Conservation (phyloP, 2,329 filamentous ascomycete genomes). For the Ramularia collo-cygni region DNA sequence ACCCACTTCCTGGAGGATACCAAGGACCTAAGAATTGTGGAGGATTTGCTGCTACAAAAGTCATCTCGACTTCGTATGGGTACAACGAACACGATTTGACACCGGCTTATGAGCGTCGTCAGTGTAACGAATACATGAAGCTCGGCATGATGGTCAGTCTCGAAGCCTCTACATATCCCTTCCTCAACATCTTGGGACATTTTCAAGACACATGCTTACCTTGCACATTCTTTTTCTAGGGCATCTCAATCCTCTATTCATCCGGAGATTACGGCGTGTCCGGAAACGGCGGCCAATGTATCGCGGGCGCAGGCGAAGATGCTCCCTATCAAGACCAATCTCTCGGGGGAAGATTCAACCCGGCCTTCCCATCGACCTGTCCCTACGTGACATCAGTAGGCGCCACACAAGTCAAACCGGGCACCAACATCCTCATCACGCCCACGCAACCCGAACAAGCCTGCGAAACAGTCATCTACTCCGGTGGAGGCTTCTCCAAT, state of each 20-base stretch:
- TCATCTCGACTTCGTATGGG: constrained; percentile 50
- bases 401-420: constrained; percentile 13
- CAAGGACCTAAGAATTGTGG: constrained; percentile 42
- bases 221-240: too few species aligned
- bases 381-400: constrained; percentile 30
- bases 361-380: constrained; percentile 42
- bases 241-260: constrained; percentile 44
- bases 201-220: too few species aligned
- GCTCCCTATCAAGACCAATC: constrained; percentile 25
- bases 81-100: constrained; percentile 48
- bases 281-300: constrained; percentile 26
- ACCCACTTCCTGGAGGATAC: constrained; percentile 34
- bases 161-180: too few species aligned
- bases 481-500: constrained; percentile 45
- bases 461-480: constrained; percentile 20
- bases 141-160: constrained; percentile 46
- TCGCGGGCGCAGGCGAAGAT: constrained; percentile 16
- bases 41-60: constrained; percentile 41
- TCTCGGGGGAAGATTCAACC: constrained; percentile 37
- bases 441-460: constrained; percentile 36
- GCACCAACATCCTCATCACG: constrained; percentile 16
- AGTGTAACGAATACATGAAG: constrained; percentile 54
- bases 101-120: constrained; percentile 43
- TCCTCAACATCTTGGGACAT: too few species aligned
- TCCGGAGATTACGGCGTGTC: constrained; percentile 42